Conservation (phyloP, 371 early-diverging fungal species). For the Actinomucor elegans region DNA sequence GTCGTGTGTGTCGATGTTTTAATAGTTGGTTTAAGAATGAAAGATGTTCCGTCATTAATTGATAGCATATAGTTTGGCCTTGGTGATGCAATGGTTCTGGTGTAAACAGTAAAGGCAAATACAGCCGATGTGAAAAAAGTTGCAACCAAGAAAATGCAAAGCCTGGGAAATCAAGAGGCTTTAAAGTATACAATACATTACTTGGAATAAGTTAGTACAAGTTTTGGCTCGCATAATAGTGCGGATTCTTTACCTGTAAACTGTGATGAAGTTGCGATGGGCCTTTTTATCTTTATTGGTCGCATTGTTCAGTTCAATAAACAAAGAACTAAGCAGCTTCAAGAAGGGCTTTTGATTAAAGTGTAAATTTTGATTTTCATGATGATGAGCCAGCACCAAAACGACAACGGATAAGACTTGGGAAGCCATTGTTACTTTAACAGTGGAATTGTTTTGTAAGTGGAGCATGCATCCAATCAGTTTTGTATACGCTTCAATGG, state of each 20-base stretch:
- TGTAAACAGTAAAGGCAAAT: slow-evolving; percentile 76
- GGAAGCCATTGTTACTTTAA: slow-evolving; percentile 61
- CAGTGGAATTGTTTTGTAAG: slow-evolving; percentile 40
- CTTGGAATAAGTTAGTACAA: slow-evolving; percentile 33
- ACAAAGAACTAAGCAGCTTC: slow-evolving; percentile 79
- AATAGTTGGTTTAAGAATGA: slow-evolving; percentile 84
- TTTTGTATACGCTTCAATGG: slow-evolving; percentile 80
- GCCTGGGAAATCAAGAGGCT: slow-evolving; percentile 87
- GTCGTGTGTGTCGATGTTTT: slow-evolving; percentile 45
- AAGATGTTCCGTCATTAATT: slow-evolving; percentile 77
- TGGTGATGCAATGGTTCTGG: slow-evolving; percentile 20
- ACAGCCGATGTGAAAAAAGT: slow-evolving; percentile 86
- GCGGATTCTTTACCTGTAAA: slow-evolving; percentile 23
- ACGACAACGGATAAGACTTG: slow-evolving; percentile 84
- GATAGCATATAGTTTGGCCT: slow-evolving; percentile 85
- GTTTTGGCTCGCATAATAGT: background rate
- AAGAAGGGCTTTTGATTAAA: slow-evolving; percentile 93
- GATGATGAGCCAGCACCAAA: slow-evolving; percentile 79
- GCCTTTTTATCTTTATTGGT: slow-evolving; percentile 37
- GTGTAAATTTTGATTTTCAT: slow-evolving; percentile 68
- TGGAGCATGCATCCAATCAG: slow-evolving; percentile 73
- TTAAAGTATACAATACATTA: slow-evolving; percentile 82
- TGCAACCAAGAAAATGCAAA: slow-evolving; percentile 96
- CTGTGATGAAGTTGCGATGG: slow-evolving; percentile 22
- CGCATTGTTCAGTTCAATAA: slow-evolving; percentile 71